Conservation (phyloP, 2,329 filamentous ascomycete genomes). For the Ambrosiella xylebori region DNA sequence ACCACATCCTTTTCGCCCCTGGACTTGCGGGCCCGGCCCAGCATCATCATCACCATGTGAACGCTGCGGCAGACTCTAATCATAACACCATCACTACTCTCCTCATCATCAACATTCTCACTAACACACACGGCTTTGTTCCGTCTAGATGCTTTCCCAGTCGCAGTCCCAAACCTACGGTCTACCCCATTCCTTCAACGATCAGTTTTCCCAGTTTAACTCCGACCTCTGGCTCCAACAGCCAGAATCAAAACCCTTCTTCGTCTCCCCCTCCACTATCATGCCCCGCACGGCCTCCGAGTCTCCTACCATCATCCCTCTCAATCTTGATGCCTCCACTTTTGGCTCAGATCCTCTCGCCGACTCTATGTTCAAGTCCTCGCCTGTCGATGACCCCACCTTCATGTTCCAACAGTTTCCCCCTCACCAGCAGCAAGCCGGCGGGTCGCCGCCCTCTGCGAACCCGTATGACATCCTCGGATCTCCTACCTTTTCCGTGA, state of each 20-base stretch:
- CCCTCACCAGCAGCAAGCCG: not conserved
- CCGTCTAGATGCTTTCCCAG: not conserved
- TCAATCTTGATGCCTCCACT: conserved; percentile 5
- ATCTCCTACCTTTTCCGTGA: conserved; percentile 8
- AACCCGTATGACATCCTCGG: conserved; percentile 8
- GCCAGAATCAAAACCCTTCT: conserved; percentile 5
- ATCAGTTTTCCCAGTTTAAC: conserved; percentile 5
- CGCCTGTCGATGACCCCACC: conserved; percentile 5
- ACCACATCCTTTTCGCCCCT: not conserved
- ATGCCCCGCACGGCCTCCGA: conserved; percentile 10
- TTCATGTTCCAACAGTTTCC: conserved; percentile 8
- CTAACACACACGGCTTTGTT: not conserved
- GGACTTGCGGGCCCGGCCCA: no score
- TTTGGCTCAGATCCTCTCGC: not conserved
- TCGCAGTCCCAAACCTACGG: not conserved
- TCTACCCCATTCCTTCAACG: conserved; percentile 5
- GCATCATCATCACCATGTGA: no score
- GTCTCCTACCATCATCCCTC: conserved; percentile 6
- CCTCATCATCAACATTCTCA: not conserved
- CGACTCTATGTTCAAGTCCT: conserved; percentile 8
- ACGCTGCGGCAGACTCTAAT: no score
- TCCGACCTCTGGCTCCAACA: conserved; percentile 8
- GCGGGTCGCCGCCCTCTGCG: not conserved
- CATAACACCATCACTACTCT: not conserved
- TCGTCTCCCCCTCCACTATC: conserved; percentile 8